A percentile compares a stretch with the other conserved stretches of the same genome.
Conservation (phyloP, 768 basidiomycete species). For the Mycena epipterygia region DNA sequence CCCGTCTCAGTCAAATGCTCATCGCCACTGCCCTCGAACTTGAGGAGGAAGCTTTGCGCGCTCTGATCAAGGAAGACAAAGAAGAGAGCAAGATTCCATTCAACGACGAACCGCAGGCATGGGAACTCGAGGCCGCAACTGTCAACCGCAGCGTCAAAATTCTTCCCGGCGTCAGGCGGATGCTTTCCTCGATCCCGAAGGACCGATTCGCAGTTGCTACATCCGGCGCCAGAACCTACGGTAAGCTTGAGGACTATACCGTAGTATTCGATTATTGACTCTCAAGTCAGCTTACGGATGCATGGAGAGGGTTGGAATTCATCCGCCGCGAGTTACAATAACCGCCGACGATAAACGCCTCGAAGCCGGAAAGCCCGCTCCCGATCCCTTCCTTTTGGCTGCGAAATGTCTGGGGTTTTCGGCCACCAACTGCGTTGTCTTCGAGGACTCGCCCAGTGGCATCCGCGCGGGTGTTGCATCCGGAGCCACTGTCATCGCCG, state of each 20-base stretch:
- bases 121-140: constrained; percentile 67
- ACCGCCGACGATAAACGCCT: constrained; percentile 80
- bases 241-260: constrained; percentile 48
- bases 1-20: constrained; percentile 56
- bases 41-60: constrained; percentile 39
- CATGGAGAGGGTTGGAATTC: constrained; percentile 78
- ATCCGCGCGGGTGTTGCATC: constrained; percentile 74
- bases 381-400: constrained; percentile 69
- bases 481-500: constrained; percentile 76
- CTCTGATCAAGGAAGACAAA: constrained; percentile 54
- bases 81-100: constrained; percentile 41
- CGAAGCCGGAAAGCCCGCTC: constrained; percentile 67
- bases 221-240: constrained; percentile 79
- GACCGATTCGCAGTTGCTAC: constrained; percentile 82
- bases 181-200: constrained; percentile 76
- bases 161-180: constrained; percentile 74
- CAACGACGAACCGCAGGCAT: constrained; percentile 57
- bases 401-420: constrained; percentile 64
- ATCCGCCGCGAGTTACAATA: constrained; percentile 76
- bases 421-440: constrained; percentile 70
- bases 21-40: constrained; percentile 39
- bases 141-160: constrained; percentile 78
- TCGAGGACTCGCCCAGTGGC: constrained; percentile 82
- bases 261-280: constrained; percentile 1
- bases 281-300: constrained; percentile 67